A percentile compares a stretch with the other conserved stretches of the same genome.
These are phyloP conservation scores for Pezicula radicicola DNA, from an alignment of 2,329 filamentous ascomycete genomes.

Conservation along the genomic window DNA sequence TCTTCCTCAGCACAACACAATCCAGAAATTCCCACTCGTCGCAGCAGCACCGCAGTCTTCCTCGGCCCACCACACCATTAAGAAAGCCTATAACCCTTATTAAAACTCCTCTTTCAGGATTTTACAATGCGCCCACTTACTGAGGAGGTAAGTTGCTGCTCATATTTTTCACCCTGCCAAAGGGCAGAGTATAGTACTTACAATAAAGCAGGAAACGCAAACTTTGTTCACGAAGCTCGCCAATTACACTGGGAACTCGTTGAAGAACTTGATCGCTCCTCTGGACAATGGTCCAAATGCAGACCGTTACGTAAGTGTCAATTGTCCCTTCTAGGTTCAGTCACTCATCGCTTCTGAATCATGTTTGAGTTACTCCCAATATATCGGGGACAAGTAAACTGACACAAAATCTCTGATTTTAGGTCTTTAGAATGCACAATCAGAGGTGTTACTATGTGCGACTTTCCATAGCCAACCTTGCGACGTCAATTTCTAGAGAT, in stretches of 20 bases:
- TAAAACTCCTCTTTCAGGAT: not conserved
- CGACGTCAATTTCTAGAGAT: slow-evolving; percentile 78
- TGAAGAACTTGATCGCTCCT: slow-evolving; percentile 80
- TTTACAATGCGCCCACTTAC: slow-evolving; percentile 73
- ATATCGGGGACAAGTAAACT: too few relatives aligned
- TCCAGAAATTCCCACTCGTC: not conserved
- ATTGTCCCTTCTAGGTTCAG: too few relatives aligned
- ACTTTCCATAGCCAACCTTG: slow-evolving; percentile 85
- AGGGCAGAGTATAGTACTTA: too few relatives aligned
- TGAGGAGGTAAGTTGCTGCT: slow-evolving; percentile 46
- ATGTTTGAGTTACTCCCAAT: too few relatives aligned
- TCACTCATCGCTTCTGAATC: too few relatives aligned
- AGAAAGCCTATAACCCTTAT: slow-evolving; percentile 1
- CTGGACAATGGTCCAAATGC: slow-evolving; percentile 63
- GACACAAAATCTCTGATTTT: too few relatives aligned
- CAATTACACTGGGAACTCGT: slow-evolving; percentile 83
- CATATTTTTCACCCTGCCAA: too few relatives aligned
- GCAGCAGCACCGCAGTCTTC: slow-evolving; percentile 10
- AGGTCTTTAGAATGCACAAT: slow-evolving; percentile 45
- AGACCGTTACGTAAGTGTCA: slow-evolving; percentile 65
- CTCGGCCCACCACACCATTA: slow-evolving; percentile 13
- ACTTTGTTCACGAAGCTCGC: slow-evolving; percentile 90
- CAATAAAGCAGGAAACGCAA: slow-evolving; percentile 45
- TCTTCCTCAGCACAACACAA: slow-evolving; percentile 20
- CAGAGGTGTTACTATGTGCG: slow-evolving; percentile 90